Percentiles rank a stretch among this genome's conserved stretches.
Evolutionary conservation across 768 basidiomycete genomes (phyloP).

Genomic region (Clavulina sp.): DNA sequence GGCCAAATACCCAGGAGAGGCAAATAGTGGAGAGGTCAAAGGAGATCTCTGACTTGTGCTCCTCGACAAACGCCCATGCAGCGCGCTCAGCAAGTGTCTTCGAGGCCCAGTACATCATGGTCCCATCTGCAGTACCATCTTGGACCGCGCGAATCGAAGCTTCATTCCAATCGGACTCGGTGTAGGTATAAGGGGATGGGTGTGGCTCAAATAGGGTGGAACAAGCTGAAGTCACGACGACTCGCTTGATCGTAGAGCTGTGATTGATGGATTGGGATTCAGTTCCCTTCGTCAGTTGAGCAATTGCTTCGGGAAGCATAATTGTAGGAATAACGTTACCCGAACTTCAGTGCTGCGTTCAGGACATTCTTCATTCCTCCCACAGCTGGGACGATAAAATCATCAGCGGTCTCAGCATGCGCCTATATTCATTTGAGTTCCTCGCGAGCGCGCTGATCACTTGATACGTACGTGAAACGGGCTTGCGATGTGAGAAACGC

Average conservation of each 20-base stretch:
- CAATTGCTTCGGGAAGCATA: too few relatives aligned
- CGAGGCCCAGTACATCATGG: slow-evolving; percentile 14
- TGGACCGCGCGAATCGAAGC: slow-evolving; percentile 15
- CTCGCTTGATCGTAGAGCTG: slow-evolving; percentile 21
- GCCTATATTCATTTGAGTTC: too few relatives aligned
- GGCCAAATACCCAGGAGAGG: slow-evolving; percentile 10
- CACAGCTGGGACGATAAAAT: too few relatives aligned
- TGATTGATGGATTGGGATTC: too few relatives aligned
- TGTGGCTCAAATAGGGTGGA: slow-evolving; percentile 14
- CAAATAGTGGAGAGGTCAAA: slow-evolving; percentile 16
- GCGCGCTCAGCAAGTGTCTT: slow-evolving; percentile 20
- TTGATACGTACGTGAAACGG: too few relatives aligned
- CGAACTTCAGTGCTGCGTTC: too few relatives aligned
- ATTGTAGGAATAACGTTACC: too few relatives aligned
- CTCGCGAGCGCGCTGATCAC: too few relatives aligned
- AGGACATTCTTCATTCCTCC: too few relatives aligned
- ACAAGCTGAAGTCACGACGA: slow-evolving; percentile 21
- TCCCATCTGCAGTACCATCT: slow-evolving; percentile 15
- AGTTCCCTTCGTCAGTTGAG: too few relatives aligned
- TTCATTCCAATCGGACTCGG: slow-evolving; percentile 22
- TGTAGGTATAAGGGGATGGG: slow-evolving; percentile 8
- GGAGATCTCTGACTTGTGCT: slow-evolving; percentile 9
- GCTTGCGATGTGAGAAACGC: too few relatives aligned
- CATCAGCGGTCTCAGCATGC: too few relatives aligned
- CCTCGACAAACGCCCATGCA: slow-evolving; percentile 17